Conservation (phyloP, 139 green algal genomes). For the Ostreobium quekettii region DNA sequence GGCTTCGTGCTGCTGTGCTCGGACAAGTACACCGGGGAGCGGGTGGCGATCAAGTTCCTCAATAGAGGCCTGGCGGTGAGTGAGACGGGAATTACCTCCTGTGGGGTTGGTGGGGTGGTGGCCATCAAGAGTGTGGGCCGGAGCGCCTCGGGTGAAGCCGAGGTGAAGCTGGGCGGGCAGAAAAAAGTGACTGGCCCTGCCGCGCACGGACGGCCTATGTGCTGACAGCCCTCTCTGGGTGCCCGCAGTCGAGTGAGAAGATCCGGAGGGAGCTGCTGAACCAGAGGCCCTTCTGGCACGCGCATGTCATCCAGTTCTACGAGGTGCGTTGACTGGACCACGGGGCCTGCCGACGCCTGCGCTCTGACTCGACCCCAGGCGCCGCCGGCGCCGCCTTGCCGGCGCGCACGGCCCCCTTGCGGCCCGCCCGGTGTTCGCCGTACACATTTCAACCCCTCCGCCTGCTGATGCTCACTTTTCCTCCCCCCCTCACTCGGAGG, state of each 20-base stretch:
- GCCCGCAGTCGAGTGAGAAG: background rate
- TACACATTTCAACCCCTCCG: background rate
- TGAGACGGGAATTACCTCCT: background rate
- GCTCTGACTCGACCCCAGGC: too few species aligned
- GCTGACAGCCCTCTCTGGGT: background rate
- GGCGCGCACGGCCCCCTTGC: too few species aligned
- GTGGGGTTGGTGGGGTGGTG: background rate
- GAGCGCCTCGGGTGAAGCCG: background rate
- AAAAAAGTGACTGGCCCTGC: background rate
- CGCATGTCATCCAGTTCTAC: conserved; percentile 82
- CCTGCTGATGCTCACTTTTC: background rate
- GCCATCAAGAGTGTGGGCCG: background rate
- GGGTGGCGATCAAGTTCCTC: conserved; percentile 16
- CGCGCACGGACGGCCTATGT: background rate
- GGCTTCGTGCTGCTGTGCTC: background rate
- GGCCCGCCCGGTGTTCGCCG: too few species aligned
- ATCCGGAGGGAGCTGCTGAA: conserved; percentile 78
- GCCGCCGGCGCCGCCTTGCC: too few species aligned
- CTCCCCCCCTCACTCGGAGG: background rate
- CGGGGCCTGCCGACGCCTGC: too few species aligned
- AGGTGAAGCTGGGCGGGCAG: background rate
- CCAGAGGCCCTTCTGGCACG: conserved; percentile 79
- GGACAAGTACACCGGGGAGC: background rate
- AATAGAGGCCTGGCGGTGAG: background rate
- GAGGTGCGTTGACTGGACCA: background rate